Evolutionary conservation across 2,329 filamentous ascomycete genomes (phyloP), one percentile per base, ranked within the genome.

Genomic region (Pseudogymnoascus sp.): DNA sequence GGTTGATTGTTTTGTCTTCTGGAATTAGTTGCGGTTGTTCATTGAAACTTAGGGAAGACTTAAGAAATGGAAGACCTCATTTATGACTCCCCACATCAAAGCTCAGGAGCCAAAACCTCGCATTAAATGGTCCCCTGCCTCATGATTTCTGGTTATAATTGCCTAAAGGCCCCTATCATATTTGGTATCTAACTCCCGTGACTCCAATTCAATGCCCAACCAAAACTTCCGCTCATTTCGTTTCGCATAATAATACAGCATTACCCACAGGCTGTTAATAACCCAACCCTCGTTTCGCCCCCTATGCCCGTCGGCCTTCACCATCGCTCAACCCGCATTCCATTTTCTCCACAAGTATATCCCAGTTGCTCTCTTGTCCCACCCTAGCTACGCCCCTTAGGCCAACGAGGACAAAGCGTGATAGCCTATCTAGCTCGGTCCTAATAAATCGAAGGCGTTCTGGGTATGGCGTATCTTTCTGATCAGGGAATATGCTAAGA

Each of bases 281-380:
- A 19, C 10, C 51, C 51, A 57, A 13, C 28, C 25, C n/a, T 13
- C 5, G 11, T 34, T 54, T 19, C 25, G 25, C 5, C 28, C 14
- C 3, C 5, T 57, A 57, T 21, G 8, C 28, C 28, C 51, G 28
- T 7, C 51, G 51, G 28, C 51, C n/a, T 57, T 43, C 62, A 8
- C 61, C 51, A 19, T 62, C 61, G 6, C 63, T 70, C 25, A 74
- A 60, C 1, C 79, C 77, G 71, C 80, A 80, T 69, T 93, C 89
- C 51, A 96, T 75, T 79, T 89, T 90, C 74, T 96, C 91, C 0
- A 90, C 91, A 66, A 96, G 74, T 65, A 89, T 85, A 75, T 95
- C 90, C 89, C 92, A 93, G 73, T 87, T 85, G 34, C 71, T 81
- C 76, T 90, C 86, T 28, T 85, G 85, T 60, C 89, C 88, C 36